phyloP scores from a whole-genome alignment of 2,329 filamentous ascomycete genomes.

The Plenodomus tracheiphilus region DNA sequence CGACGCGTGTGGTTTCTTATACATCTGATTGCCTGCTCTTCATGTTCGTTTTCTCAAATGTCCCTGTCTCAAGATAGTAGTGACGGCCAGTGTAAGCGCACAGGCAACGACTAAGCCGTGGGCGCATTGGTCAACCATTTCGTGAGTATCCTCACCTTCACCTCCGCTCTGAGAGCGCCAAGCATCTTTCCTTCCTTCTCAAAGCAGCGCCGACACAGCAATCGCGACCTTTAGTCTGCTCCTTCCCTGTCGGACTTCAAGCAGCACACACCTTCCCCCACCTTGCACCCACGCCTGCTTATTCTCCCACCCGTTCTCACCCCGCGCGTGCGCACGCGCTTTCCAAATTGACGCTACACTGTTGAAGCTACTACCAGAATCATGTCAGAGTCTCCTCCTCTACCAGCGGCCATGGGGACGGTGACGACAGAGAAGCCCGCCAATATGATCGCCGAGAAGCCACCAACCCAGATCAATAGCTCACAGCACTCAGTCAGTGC shows the following conservation, averaged over 20 bases:
- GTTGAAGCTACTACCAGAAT: neutral
- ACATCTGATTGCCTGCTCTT: neutral
- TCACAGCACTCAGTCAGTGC: neutral
- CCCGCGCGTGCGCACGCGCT: neutral
- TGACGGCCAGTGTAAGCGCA: neutral
- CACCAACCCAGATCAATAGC: neutral
- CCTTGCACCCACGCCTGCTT: conserved; percentile 1
- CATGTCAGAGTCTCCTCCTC: neutral
- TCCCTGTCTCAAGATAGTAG: neutral
- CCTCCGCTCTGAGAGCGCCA: conserved; percentile 7
- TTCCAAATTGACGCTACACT: neutral
- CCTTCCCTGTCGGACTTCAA: conserved; percentile 8
- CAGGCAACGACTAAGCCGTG: neutral
- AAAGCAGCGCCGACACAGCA: neutral
- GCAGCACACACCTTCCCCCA: conserved; percentile 5
- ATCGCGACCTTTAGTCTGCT: neutral
- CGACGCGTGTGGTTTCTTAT: neutral
- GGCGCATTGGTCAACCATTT: neutral
- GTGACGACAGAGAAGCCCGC: neutral
- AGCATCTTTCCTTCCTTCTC: conserved; percentile 8
- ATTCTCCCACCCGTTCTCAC: neutral
- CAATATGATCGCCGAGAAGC: neutral
- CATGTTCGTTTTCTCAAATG: neutral
- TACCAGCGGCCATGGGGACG: neutral
- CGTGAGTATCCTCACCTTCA: conserved; percentile 10